Evolutionary conservation across 2,329 filamentous ascomycete genomes (phyloP), one percentile per base, ranked within the genome.

Genomic region (Sodiomyces alkalinus): DNA sequence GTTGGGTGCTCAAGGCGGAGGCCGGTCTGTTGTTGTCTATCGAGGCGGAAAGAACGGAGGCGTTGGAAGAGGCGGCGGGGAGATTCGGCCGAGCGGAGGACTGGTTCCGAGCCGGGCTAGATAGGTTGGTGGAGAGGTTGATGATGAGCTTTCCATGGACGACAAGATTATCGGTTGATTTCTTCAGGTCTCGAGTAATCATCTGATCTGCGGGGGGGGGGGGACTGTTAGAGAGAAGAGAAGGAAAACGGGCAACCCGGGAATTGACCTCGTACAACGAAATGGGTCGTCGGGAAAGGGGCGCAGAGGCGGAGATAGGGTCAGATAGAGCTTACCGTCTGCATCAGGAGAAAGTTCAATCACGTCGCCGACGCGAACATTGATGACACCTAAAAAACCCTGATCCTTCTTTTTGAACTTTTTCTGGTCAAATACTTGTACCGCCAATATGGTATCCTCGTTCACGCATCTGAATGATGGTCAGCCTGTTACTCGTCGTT

Each of bases 391-490:
- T 6, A 98, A 66, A 49, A 98, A 98, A 7, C 90, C 90, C 53
- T 98, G 90, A 44, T 98, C 90, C 83, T 96, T 98, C 73, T 98
- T 98, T 68, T 98, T 98, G 62, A 98, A 98, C 61, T 98, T 98
- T 64, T 94, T 94, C 58, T 98, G 90, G 56, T 98, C 90, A 51
- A 98, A 98, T 31, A 98, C 93, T 51, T 98, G 90, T 26, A 98
- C 86, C 6, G 90, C 90, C 26, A 98, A 67, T 47, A 98, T 94
- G 53, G 86, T 92, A 47, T 93, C 87, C 52, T 98, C 90, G 36
- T 78, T 90, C 35, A 83, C 87, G 51, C 71, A 72, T 63, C 90
- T 96, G 50, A n/a, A n/a, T 33, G 6, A 32, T 24, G 28, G 32
- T 35, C 16, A 30, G 31, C 20, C 12, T 16, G 6, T 22, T 23